A percentile compares a stretch with the other conserved stretches of the same genome.
These are phyloP conservation scores for Papiliotrema terrestris DNA, from an alignment of 1,284 basidiomycete genomes.

Conservation along the genomic window DNA sequence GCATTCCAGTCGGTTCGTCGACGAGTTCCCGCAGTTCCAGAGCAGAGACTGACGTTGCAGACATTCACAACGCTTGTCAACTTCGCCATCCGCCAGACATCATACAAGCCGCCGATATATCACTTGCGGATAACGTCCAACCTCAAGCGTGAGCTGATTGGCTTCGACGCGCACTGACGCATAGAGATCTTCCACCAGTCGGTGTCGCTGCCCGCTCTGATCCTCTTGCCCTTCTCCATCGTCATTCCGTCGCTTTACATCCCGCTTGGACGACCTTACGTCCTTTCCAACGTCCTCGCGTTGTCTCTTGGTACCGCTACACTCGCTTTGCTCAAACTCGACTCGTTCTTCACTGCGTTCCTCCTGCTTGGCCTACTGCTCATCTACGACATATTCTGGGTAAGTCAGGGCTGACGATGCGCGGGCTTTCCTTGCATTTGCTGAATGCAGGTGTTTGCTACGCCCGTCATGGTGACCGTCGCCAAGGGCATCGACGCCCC, in stretches of 20 bases:
- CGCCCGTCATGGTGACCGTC: conserved; percentile 74
- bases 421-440: not conserved
- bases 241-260: conserved; percentile 68
- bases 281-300: conserved; percentile 76
- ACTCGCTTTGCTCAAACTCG: conserved; percentile 75
- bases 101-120: conserved; percentile 27
- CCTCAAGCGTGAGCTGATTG: conserved; percentile 37
- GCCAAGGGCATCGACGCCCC: conserved; percentile 90
- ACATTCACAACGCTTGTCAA: conserved; percentile 34
- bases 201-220: conserved; percentile 54
- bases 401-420: conserved; percentile 42
- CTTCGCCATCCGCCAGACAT: conserved; percentile 17
- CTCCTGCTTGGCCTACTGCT: conserved; percentile 78
- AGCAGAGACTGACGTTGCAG: conserved; percentile 7
- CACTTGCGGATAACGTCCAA: conserved; percentile 43
- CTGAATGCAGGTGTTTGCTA: conserved; percentile 39
- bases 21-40: not conserved
- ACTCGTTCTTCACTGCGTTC: conserved; percentile 84
- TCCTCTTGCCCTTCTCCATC: conserved; percentile 62
- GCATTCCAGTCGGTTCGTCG: conserved; percentile 44
- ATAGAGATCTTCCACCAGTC: conserved; percentile 45
- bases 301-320: conserved; percentile 82
- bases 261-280: conserved; percentile 61
- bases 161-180: conserved; percentile 7
- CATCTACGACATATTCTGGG: conserved; percentile 77